These are phyloP conservation scores for Apophysomyces trapeziformis DNA, from an alignment of 371 early-diverging fungal genomes.

Conservation along the genomic window DNA sequence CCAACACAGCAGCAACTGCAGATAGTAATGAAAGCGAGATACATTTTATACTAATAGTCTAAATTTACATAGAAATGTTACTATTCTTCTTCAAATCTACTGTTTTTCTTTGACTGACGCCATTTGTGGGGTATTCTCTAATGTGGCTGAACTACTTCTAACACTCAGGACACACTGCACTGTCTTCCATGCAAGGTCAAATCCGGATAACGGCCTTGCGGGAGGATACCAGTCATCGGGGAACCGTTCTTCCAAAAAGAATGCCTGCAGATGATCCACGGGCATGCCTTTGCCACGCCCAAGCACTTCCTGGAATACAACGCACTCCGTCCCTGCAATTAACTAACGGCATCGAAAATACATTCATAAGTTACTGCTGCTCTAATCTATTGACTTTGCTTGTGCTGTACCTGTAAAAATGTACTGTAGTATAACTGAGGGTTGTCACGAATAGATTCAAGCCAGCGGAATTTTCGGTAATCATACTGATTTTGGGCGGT, in stretches of 20 bases:
- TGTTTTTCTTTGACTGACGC: not conserved
- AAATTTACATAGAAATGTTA: not conserved
- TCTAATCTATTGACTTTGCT: too few species aligned
- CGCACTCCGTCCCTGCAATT: slow-evolving; percentile 33
- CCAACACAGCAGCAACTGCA: too few species aligned
- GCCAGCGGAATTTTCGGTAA: slow-evolving; percentile 27
- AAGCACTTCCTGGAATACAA: slow-evolving; percentile 29
- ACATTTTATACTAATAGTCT: too few species aligned
- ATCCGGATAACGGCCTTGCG: slow-evolving; percentile 1
- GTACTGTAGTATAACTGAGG: slow-evolving; percentile 18
- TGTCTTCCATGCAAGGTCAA: not conserved
- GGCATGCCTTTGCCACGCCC: slow-evolving; percentile 31
- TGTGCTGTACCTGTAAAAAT: slow-evolving; percentile 29
- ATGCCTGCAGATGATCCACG: slow-evolving; percentile 30
- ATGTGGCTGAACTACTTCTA: not conserved
- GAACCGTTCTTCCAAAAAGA: slow-evolving; percentile 36
- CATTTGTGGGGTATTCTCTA: not conserved
- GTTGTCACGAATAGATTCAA: slow-evolving; percentile 32
- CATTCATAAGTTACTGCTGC: not conserved
- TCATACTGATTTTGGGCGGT: slow-evolving; percentile 24
- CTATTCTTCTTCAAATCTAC: not conserved
- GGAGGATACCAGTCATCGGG: slow-evolving; percentile 43
- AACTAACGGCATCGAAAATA: slow-evolving; percentile 12
- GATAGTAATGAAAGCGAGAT: too few species aligned
- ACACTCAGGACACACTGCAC: not conserved